A percentile compares a stretch with the other conserved stretches of the same genome.
Evolutionary conservation across 768 basidiomycete genomes (phyloP).

Genomic region (Boletus patriciae): DNA sequence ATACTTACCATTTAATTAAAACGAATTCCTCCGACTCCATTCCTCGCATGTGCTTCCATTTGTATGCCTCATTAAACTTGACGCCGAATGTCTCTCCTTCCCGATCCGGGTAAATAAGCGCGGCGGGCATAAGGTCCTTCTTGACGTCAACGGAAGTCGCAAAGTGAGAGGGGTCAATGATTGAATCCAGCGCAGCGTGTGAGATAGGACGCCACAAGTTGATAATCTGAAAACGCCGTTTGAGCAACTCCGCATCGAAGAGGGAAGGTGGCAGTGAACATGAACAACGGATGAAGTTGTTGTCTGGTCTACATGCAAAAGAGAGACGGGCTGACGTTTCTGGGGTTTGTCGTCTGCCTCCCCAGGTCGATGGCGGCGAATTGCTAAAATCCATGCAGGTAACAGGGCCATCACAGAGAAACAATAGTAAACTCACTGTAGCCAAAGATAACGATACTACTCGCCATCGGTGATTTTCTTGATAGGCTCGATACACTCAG

Average conservation of each 20-base stretch:
- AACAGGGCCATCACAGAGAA: not conserved
- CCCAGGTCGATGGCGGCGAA: constrained; percentile 42
- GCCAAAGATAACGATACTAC: constrained; percentile 41
- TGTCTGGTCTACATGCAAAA: constrained; percentile 50
- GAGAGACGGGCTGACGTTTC: constrained; percentile 44
- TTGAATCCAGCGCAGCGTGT: constrained; percentile 45
- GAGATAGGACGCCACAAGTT: constrained; percentile 56
- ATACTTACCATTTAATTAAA: constrained; percentile 51
- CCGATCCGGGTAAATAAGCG: constrained; percentile 42
- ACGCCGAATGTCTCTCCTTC: constrained; percentile 46
- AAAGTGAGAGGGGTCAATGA: constrained; percentile 48
- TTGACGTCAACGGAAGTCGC: constrained; percentile 46
- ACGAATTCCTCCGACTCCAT: constrained; percentile 47
- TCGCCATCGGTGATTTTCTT: constrained; percentile 42
- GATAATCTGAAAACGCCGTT: constrained; percentile 51
- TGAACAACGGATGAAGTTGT: constrained; percentile 39
- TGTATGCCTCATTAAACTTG: constrained; percentile 39
- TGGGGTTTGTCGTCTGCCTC: constrained; percentile 37
- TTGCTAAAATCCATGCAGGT: constrained; percentile 29
- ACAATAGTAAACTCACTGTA: constrained; percentile 31
- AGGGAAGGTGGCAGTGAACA: constrained; percentile 36
- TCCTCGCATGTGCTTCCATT: constrained; percentile 47
- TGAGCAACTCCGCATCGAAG: constrained; percentile 40
- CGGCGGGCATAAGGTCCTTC: constrained; percentile 39
- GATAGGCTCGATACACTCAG: constrained; percentile 38